phyloP scores from a whole-genome alignment of 495 filamentous ascomycete species.

The Choiromyces venosus region DNA sequence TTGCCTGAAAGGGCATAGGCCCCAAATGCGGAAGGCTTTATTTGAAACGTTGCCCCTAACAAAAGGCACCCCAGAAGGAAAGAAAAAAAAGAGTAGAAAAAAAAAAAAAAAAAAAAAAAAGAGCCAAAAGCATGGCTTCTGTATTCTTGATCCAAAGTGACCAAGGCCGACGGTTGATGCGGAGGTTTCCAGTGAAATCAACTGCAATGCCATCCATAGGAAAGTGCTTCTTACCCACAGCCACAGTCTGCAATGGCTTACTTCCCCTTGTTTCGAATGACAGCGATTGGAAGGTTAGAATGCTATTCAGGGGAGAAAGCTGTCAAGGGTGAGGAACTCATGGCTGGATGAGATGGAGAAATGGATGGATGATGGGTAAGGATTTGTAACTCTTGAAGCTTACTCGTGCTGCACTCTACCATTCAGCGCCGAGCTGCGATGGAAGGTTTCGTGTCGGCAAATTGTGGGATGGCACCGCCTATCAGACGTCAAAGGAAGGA shows the following conservation, averaged over 20 bases:
- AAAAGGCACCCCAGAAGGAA: background rate
- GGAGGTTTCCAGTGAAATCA: background rate
- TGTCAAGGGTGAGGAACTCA: background rate
- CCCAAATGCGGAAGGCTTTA: background rate
- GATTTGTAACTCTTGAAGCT: background rate
- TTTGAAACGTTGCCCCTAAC: background rate
- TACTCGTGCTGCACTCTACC: background rate
- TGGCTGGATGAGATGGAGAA: background rate
- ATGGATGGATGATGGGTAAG: background rate
- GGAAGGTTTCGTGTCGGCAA: background rate
- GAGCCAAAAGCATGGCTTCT: too few species aligned
- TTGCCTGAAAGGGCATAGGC: background rate
- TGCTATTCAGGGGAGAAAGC: background rate
- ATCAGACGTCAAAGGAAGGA: conserved; percentile 1
- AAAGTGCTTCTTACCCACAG: background rate
- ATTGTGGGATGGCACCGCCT: background rate
- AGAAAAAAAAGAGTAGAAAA: background rate
- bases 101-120: too few species aligned
- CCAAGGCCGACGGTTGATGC: background rate
- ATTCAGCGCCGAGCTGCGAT: background rate
- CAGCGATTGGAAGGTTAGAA: background rate
- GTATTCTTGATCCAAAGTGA: background rate
- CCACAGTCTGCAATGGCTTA: background rate
- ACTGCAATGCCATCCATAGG: too few species aligned
- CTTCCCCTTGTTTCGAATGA: background rate